Evolutionary conservation across 208 protist genomes (phyloP).

Genomic region (Acanthamoeba royreba): DNA sequence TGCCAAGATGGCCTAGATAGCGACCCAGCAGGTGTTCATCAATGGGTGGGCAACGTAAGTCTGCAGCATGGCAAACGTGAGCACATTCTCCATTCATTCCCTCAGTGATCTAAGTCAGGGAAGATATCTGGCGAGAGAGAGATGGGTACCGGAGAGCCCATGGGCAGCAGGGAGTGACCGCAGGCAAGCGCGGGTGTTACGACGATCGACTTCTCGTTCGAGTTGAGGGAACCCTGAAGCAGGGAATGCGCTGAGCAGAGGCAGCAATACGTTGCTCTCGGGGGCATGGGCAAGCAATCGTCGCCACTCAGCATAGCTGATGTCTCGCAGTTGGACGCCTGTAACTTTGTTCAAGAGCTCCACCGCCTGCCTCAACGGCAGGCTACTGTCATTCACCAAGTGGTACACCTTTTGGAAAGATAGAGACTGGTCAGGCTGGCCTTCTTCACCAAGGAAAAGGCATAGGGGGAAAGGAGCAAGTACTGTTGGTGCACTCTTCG

Average conservation of each 20-base stretch:
- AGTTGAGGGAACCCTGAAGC: background rate
- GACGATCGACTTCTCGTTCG: background rate
- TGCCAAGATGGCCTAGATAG: background rate
- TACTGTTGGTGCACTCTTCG: too few relatives aligned
- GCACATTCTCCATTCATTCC: background rate
- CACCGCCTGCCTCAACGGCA: background rate
- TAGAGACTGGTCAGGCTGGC: background rate
- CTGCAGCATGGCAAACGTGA: too few relatives aligned
- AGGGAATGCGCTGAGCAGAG: background rate
- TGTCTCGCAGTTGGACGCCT: background rate
- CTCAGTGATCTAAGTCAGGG: background rate
- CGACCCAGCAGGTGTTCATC: background rate
- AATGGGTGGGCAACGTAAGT: background rate
- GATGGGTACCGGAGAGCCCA: background rate
- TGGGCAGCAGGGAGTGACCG: background rate
- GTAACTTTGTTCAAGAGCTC: background rate
- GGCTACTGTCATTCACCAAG: background rate
- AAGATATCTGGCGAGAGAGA: background rate
- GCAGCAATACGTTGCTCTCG: background rate
- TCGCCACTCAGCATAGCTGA: background rate
- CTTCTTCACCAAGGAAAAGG: too few relatives aligned
- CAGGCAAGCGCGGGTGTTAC: background rate
- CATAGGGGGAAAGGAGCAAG: too few relatives aligned
- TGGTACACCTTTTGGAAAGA: background rate
- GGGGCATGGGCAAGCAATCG: background rate